Evolutionary conservation across 2,329 filamentous ascomycete genomes (phyloP), one percentile per base, ranked within the genome.

Genomic region (Cladosporium velox): DNA sequence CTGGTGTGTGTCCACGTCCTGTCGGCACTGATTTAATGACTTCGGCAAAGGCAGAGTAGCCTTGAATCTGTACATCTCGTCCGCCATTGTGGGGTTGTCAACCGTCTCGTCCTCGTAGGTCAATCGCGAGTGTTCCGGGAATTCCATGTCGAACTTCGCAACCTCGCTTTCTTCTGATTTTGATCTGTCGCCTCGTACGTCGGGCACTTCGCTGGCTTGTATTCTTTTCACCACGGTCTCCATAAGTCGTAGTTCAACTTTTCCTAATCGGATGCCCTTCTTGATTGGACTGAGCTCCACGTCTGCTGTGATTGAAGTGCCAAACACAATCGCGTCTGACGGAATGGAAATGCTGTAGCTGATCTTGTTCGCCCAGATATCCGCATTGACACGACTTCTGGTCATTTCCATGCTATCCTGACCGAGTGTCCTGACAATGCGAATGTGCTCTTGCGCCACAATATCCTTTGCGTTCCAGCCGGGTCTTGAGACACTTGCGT

Each of bases 331-430:
- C 1, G 95, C 95, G 81, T 97, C 97, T 74, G 92, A 93, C 0
- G 95, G 94, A 12, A 96, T 91, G 66, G 92, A 88, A 69, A 99
- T 93, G 34, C 92, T 94, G 80, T 99, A 99, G 77, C 96, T 92
- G 72, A 98, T 87, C 83, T 99, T 99, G 82, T 97, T 95, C 6
- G 93, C 91, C 95, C 95, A 99, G 69, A 96, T 91, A 75, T 97
- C 97, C 79, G 97, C 93, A 70, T 98, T 93, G 69, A 77, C 74
- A 47, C 76, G 69, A 54, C 73, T 77, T 59, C 81, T 77, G 67
- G 81, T 78, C 65, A 79, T 80, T 68, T 83, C 81, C 92, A 97
- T 95, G 58, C 92, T 90, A 78, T 98, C 81, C 69, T 77, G 79
- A 5, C 81, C 81, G 62, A 84, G 74, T 15, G 82, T 83, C 54